Conservation (phyloP, 1,284 basidiomycete species). For the Cryptococcus sp. region DNA sequence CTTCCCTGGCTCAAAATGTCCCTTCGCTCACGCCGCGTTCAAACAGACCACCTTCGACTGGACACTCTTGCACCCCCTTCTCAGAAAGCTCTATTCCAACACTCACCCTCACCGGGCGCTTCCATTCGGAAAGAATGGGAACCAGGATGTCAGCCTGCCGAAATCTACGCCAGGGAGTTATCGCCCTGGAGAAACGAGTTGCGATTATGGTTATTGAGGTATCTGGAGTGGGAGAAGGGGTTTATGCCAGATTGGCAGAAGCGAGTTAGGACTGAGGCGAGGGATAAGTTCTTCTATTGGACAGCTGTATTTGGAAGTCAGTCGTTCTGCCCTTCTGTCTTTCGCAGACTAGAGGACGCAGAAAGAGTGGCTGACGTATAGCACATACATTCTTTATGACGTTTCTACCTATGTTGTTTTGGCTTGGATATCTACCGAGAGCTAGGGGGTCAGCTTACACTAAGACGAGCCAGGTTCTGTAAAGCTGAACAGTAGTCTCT, state of each 20-base stretch:
- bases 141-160: constrained; percentile 46
- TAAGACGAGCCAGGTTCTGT: neutral
- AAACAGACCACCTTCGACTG: neutral
- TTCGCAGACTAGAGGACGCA: neutral
- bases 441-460: constrained; percentile 63
- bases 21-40: neutral
- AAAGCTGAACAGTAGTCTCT: constrained; percentile 53
- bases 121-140: constrained; percentile 31
- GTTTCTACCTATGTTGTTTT: constrained; percentile 77
- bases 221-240: constrained; percentile 62
- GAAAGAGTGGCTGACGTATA: constrained; percentile 4
- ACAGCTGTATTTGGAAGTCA: constrained; percentile 73
- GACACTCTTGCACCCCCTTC: neutral
- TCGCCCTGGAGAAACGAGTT: constrained; percentile 65
- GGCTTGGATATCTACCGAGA: constrained; percentile 68
- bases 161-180: constrained; percentile 62
- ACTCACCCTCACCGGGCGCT: constrained; percentile 13
- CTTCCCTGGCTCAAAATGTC: neutral
- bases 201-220: constrained; percentile 58
- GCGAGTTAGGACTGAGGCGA: constrained; percentile 58
- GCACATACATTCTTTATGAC: constrained; percentile 93
- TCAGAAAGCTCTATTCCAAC: constrained; percentile 23
- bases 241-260: constrained; percentile 70
- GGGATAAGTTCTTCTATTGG: constrained; percentile 87
- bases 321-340: constrained; percentile 7